Evolutionary conservation across 1,284 basidiomycete species (phyloP).

Genomic region (Apiotrichum gamsii): DNA sequence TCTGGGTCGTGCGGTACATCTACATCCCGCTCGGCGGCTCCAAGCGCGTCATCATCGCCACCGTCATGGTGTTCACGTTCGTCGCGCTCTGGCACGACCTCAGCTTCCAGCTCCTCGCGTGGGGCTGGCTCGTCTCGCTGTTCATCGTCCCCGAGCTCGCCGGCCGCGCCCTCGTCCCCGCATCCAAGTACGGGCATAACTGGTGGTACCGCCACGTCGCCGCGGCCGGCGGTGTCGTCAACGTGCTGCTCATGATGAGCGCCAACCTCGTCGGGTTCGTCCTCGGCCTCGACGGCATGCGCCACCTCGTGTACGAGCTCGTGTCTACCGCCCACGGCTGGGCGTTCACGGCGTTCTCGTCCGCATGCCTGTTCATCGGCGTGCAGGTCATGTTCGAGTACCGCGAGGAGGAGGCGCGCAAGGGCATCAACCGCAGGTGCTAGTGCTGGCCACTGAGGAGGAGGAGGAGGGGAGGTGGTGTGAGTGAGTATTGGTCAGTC

Average conservation of each 20-base stretch:
- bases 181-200: slow-evolving; percentile 59
- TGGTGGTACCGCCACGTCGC: slow-evolving; percentile 83
- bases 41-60: slow-evolving; percentile 59
- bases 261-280: slow-evolving; percentile 97
- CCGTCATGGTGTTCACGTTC: slow-evolving; percentile 83
- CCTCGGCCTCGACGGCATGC: slow-evolving; percentile 75
- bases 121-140: slow-evolving; percentile 92
- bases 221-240: slow-evolving; percentile 76
- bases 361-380: slow-evolving; percentile 67
- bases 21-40: slow-evolving; percentile 86
- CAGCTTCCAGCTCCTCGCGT: slow-evolving; percentile 77
- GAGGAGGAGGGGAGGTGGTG: no score
- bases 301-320: slow-evolving; percentile 63
- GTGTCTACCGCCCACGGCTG: slow-evolving; percentile 55
- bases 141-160: slow-evolving; percentile 85
- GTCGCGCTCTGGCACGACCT: slow-evolving; percentile 99
- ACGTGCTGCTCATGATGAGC: slow-evolving; percentile 82
- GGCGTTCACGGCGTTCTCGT: slow-evolving; percentile 60
- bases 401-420: slow-evolving; percentile 49
- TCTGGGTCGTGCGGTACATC: slow-evolving; percentile 94
- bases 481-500: not conserved
- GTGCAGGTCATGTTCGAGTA: slow-evolving; percentile 96
- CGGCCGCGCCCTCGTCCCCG: slow-evolving; percentile 58
- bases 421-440: slow-evolving; percentile 42
- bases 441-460: no score